Conservation (phyloP, 2,329 filamentous ascomycete genomes). For the Falciphora oryzae region DNA sequence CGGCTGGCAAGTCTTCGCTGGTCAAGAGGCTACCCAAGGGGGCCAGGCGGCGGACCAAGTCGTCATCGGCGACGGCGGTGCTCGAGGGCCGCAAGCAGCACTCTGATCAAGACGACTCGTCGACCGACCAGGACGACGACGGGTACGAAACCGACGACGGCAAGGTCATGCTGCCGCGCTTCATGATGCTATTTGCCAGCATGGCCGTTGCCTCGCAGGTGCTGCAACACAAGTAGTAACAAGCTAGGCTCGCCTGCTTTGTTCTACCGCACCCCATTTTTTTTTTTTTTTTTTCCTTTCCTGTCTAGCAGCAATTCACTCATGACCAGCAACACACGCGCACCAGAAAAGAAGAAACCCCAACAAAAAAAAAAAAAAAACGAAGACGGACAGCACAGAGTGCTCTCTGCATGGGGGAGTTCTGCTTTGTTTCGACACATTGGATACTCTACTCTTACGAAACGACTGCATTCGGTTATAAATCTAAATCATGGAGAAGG, state of each 20-base stretch:
- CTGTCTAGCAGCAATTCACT: background rate
- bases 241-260: background rate
- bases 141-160: background rate
- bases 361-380: too few species aligned
- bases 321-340: too few species aligned
- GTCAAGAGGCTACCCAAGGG: conserved; percentile 9
- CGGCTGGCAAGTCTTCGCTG: background rate
- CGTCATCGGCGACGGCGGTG: conserved; percentile 7
- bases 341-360: too few species aligned
- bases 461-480: background rate
- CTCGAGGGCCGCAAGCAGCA: conserved; percentile 7
- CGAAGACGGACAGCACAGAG: too few species aligned
- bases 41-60: conserved; percentile 9
- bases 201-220: conserved; percentile 21
- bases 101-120: background rate
- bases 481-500: background rate
- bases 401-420: background rate
- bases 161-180: conserved; percentile 18
- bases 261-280: background rate
- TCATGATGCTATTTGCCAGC: conserved; percentile 26
- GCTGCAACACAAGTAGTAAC: conserved; percentile 10
- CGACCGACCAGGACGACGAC: conserved; percentile 2
- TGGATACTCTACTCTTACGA: background rate
- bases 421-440: background rate
- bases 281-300: background rate